Base-by-base conservation (phyloP, 371 early-diverging fungal genomes). In the Mucor saturninus region DNA sequence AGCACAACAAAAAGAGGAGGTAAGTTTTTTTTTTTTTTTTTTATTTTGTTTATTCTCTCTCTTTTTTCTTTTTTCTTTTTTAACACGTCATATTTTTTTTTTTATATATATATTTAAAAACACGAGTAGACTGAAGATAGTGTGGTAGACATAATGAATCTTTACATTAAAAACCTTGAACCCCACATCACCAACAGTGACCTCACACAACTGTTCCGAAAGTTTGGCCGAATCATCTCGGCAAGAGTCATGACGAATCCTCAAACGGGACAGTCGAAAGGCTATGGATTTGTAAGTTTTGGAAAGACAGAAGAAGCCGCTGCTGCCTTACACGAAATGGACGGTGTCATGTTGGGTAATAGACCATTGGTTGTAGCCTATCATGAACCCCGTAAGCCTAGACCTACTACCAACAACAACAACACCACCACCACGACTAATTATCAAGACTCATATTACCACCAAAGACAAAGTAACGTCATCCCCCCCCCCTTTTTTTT, bases 161-260 rank as follows among this genome's bases (percentile, higher is more conserved):
- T 83, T 29, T 83, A 80, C 51, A 78, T 83, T 57, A 83, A 83
- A 62, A 83, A 83, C 55, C 68, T 83, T 38, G 83, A 83, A 50
- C 72, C 79, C 29, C 68, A 68, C 31, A 73, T 83, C 38, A 78
- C 71, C 5, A 83, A 65, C 46, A 52, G 68, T 11, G 75, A 80
- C 55, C 62, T 83, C 15, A 74, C 62, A 57, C 63, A 65, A 32
- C 54, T 69, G 6, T 83, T 83, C 56, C 64, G 71, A 30, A 63
- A 61, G 55, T 83, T 71, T 55, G 83, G 83, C 35, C 72, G 71
- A 42, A 80, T 83, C 43, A 68, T 83, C 29, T 80, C 80, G 31
- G 80, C 77, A 14, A 70, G 76, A 54, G 79, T 79, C 52, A 79
- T 79, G 79, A 69, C 68, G 53, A 75, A 79, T 39, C 69, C 76